These are phyloP conservation scores for Phaeoacremonium minimum DNA, from an alignment of 2,329 filamentous ascomycete species.

Conservation along the genomic window DNA sequence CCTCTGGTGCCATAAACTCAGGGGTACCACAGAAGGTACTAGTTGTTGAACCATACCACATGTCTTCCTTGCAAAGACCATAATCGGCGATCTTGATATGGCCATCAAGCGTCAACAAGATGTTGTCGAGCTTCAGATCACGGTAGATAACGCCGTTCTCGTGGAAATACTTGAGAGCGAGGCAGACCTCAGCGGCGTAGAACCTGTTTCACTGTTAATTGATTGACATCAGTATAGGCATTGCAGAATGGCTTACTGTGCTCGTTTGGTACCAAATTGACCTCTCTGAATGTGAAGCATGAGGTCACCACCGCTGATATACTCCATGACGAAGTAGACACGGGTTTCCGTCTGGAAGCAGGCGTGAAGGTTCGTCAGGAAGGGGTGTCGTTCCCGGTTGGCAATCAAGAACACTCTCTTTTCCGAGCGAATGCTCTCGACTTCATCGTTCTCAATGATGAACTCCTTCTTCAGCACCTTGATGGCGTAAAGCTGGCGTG, in stretches of 20 bases:
- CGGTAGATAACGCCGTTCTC: conserved; percentile 99
- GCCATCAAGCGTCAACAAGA: conserved; percentile 87
- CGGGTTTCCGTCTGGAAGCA: conserved; percentile 99
- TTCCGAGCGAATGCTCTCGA: conserved; percentile 95
- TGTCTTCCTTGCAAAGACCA: conserved; percentile 98
- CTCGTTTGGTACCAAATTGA: conserved; percentile 91
- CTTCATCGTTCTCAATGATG: conserved; percentile 98
- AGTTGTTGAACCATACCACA: conserved; percentile 98
- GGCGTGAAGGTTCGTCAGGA: conserved; percentile 89
- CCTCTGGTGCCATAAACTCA: conserved; percentile 98
- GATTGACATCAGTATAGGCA: background rate
- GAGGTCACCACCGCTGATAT: conserved; percentile 95
- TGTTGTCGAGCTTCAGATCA: conserved; percentile 91
- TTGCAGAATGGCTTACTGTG: conserved; percentile 70
- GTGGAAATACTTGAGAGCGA: conserved; percentile 98
- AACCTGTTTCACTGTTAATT: conserved; percentile 55
- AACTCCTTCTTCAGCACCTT: conserved; percentile 99
- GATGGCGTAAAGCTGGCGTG: conserved; percentile 91
- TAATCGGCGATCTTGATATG: conserved; percentile 99
- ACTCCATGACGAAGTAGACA: conserved; percentile 99
- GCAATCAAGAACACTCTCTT: conserved; percentile 96
- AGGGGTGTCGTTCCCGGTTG: conserved; percentile 94
- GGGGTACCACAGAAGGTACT: conserved; percentile 99
- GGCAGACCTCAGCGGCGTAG: conserved; percentile 94
- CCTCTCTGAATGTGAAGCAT: conserved; percentile 99